Evolutionary conservation across 257 asterid species (phyloP).

Genomic region (Penstemon barbatus): DNA sequence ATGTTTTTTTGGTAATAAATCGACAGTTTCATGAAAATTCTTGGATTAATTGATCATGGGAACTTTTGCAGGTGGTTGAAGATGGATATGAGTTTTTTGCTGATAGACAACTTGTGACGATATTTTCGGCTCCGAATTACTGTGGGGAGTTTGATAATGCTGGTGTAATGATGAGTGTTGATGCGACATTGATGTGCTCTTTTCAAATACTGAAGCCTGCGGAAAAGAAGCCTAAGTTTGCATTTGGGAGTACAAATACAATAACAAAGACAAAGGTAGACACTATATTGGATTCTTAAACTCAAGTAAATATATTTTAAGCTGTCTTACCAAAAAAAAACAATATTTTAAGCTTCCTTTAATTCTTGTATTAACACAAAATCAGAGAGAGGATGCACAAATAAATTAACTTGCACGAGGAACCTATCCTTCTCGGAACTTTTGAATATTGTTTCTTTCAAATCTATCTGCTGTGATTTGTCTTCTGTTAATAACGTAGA

Average conservation of each 20-base stretch:
- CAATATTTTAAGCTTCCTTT: no score
- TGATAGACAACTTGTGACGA: constrained; percentile 68
- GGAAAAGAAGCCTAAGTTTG: constrained; percentile 70
- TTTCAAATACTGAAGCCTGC: constrained; percentile 80
- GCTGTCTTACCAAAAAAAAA: no score
- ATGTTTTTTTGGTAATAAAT: not conserved
- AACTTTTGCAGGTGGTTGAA: constrained; percentile 57
- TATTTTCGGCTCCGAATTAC: no score
- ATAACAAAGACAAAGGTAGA: constrained; percentile 55
- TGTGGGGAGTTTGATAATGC: constrained; percentile 55
- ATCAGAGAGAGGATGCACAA: no score
- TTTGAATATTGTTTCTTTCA: constrained; percentile 1
- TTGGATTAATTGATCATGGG: constrained; percentile 5
- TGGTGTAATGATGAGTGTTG: constrained; percentile 89
- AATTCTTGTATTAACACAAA: no score
- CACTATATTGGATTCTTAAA: not conserved
- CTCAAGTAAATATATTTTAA: not conserved
- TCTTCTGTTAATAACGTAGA: not conserved
- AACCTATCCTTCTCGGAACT: no score
- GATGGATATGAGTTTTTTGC: constrained; percentile 93
- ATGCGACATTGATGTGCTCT: constrained; percentile 82
- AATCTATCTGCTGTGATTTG: not conserved
- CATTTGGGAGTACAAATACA: constrained; percentile 64
- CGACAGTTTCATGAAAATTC: constrained; percentile 1
- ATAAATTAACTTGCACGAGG: no score